Evolutionary conservation across 2,329 filamentous ascomycete species (phyloP).

Genomic region (Colletotrichum phormii): DNA sequence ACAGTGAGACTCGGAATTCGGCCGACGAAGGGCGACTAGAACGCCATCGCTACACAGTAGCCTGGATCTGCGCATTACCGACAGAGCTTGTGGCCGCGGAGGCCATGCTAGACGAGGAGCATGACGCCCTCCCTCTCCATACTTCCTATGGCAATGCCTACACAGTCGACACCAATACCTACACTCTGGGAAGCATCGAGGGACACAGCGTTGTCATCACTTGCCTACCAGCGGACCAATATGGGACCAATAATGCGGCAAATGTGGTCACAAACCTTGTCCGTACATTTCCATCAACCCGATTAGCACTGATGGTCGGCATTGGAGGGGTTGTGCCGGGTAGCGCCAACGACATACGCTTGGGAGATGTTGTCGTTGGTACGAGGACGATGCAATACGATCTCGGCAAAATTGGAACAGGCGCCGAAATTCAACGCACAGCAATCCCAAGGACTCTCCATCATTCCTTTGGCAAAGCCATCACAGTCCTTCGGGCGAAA

Average conservation of each 20-base stretch:
- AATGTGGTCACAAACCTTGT: slow-evolving; percentile 31
- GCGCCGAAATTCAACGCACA: slow-evolving; percentile 28
- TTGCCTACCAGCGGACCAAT: slow-evolving; percentile 1
- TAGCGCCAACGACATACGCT: slow-evolving; percentile 16
- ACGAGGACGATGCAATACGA: slow-evolving; percentile 39
- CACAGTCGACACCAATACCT: slow-evolving; percentile 8
- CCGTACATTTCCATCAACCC: slow-evolving; percentile 30
- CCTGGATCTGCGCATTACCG: slow-evolving; percentile 39
- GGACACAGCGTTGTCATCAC: slow-evolving; percentile 18
- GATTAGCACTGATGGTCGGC: slow-evolving; percentile 40
- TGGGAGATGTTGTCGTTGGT: slow-evolving; percentile 40
- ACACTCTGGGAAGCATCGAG: not conserved
- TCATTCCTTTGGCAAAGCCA: slow-evolving; percentile 2
- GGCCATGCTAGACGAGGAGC: slow-evolving; percentile 38
- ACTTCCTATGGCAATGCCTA: not conserved
- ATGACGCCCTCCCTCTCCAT: not conserved
- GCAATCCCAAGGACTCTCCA: slow-evolving; percentile 11
- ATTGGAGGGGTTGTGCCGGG: slow-evolving; percentile 43
- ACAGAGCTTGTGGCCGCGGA: slow-evolving; percentile 36
- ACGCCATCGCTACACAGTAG: slow-evolving; percentile 35
- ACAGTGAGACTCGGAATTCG: accelerated
- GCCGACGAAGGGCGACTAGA: accelerated
- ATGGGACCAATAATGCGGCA: slow-evolving; percentile 14
- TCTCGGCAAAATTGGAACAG: slow-evolving; percentile 33
- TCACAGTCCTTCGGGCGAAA: slow-evolving; percentile 23